Base-by-base conservation (phyloP, 768 basidiomycete genomes). In the Leccinum truebloodii region DNA sequence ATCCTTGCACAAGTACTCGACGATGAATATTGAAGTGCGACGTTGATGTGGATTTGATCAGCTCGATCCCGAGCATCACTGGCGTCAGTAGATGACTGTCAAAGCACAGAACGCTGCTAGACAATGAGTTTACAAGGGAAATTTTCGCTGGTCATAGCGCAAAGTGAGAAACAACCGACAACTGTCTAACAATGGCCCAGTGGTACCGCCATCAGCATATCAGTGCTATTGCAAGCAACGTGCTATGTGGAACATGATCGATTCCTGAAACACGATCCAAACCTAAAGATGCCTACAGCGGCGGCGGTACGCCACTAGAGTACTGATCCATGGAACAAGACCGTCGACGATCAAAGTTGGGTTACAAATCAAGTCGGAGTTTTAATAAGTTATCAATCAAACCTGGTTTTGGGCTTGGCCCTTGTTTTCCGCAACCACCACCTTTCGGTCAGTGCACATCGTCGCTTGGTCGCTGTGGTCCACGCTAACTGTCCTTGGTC, bases 351-450 rank as follows among this genome's bases (percentile, higher is more conserved):
- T 51, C 50, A 26, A 51, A 51, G 48, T 28, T 46, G 34, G 61
- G 32, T 58, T 57, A 68, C 63, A 51, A 69, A 63, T 64, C 41
- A 13, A 8, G 48, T 69, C 80, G 80, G 80, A 80, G 80, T 72
- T 76, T 75, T 53, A 80, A 69, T 73, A 62, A 62, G n/a, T 66
- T 62, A 71, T 70, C 64, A 63, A 65, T 67, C 67, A 58, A 67
- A 59, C 55, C 57, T 62, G 62, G 58, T 59, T 64, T 68, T 39
- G 60, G 50, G 32, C 18, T 8, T 59, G 53, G 64, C 67, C 56
- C 71, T 73, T 61, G 68, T 78, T 81, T 83, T 82, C 81, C 78
- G 73, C 79, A 80, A 78, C 85, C 81, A 83, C 83, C 87, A 86
- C 84, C 85, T 74, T 82, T 81, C 79, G 85, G 84, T 84, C 68